Percentiles rank a stretch among this genome's conserved stretches.
These are phyloP conservation scores for Rhodamnia rubescens DNA, from an alignment of 345 rosid genomes.

Conservation along the genomic window DNA sequence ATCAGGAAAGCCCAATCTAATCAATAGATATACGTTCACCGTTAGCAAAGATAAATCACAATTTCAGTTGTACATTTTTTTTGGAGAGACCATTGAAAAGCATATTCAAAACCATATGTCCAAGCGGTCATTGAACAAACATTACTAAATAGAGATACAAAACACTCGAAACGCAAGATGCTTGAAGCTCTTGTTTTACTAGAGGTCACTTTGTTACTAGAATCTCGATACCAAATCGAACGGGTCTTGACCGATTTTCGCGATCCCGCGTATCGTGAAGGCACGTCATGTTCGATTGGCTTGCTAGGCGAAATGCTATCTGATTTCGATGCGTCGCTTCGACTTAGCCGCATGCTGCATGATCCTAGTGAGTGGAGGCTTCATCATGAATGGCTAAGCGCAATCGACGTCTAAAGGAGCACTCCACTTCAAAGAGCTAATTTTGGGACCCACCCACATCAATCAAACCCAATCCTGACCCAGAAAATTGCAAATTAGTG, in stretches of 20 bases:
- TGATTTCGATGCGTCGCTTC: background rate
- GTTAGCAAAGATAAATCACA: background rate
- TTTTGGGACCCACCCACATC: background rate
- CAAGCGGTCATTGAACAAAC: background rate
- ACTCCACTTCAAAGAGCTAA: background rate
- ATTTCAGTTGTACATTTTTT: background rate
- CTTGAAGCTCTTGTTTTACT: background rate
- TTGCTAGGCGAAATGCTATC: background rate
- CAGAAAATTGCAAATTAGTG: background rate
- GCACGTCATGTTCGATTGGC: background rate
- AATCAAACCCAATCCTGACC: background rate
- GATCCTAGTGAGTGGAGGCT: background rate
- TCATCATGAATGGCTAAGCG: background rate
- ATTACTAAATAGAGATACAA: background rate
- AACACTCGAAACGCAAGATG: background rate
- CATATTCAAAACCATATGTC: background rate
- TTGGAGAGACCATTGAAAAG: background rate
- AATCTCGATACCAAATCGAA: background rate
- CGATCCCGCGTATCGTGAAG: background rate
- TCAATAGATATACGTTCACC: too few relatives aligned
- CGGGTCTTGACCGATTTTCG: background rate
- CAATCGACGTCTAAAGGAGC: background rate
- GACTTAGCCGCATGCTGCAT: background rate
- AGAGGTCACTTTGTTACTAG: background rate
- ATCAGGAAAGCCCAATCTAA: too few relatives aligned